Evolutionary conservation across 176 grass and related monocot species (phyloP).

Genomic region (Pontederia crassipes): DNA sequence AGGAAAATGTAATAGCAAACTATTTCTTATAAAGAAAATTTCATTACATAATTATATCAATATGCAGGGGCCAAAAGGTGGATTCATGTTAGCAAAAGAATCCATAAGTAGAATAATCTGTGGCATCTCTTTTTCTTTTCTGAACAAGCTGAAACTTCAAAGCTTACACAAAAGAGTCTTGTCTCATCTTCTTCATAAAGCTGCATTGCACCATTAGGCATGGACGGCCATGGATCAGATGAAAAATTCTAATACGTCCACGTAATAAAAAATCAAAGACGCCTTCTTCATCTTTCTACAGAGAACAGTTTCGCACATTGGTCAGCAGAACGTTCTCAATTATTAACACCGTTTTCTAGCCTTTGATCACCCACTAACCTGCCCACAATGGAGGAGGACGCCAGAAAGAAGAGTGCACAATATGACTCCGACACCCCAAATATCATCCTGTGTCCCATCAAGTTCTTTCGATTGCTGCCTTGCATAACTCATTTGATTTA

Average conservation of each 20-base stretch:
- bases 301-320: slow-evolving; percentile 9
- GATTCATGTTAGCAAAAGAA: not conserved
- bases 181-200: slow-evolving; percentile 69
- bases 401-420: slow-evolving; percentile 90
- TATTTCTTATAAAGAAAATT: too few species aligned
- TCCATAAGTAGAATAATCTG: too few species aligned
- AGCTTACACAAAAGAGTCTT: slow-evolving; percentile 79
- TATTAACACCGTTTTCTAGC: not conserved
- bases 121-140: too few species aligned
- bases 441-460: slow-evolving; percentile 83
- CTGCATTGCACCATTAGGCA: slow-evolving; percentile 71
- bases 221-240: slow-evolving; percentile 79
- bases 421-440: slow-evolving; percentile 92
- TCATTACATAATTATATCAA: not conserved
- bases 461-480: slow-evolving; percentile 78
- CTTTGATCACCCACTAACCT: slow-evolving; percentile 21
- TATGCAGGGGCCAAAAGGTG: too few species aligned
- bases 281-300: slow-evolving; percentile 72
- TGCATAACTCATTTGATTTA: slow-evolving; percentile 19
- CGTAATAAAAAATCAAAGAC: slow-evolving; percentile 70
- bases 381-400: slow-evolving; percentile 92
- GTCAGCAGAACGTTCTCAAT: not conserved
- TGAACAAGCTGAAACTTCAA: not conserved
- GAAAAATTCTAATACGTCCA: slow-evolving; percentile 62
- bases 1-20: too few species aligned